A percentile compares a stretch with the other conserved stretches of the same genome.
phyloP scores from a whole-genome alignment of 108 stramenopile species.

The Schizochytrium sp. region DNA sequence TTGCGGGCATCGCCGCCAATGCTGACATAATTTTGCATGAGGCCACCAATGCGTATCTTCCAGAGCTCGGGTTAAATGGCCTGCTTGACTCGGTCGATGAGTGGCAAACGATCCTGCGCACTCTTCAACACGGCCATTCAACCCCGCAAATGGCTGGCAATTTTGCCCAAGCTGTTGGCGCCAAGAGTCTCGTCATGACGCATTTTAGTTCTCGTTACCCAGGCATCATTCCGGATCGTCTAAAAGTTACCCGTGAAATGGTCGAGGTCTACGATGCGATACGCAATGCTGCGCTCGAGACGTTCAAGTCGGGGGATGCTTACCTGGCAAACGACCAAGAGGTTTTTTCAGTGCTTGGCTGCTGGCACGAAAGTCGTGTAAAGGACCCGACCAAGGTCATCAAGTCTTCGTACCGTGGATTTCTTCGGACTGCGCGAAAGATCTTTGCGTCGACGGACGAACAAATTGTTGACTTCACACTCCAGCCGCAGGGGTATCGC shows the following conservation, averaged over 20 bases:
- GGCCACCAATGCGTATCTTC: constrained; percentile 26
- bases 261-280: neutral
- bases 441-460: neutral
- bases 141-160: constrained; percentile 42
- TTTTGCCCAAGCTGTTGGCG: constrained; percentile 33
- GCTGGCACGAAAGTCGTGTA: neutral
- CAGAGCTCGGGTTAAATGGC: neutral
- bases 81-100: neutral
- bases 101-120: constrained; percentile 13
- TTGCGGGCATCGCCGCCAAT: neutral
- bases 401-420: neutral
- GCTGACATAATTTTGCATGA: constrained; percentile 26
- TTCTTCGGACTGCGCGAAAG: neutral
- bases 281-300: neutral
- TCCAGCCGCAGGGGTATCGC: neutral
- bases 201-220: constrained; percentile 43
- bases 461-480: neutral
- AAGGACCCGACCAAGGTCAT: neutral
- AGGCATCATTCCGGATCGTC: neutral
- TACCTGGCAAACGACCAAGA: neutral
- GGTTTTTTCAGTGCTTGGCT: neutral
- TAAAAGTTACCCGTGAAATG: neutral
- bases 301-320: neutral
- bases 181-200: constrained; percentile 36
- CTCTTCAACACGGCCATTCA: constrained; percentile 42